phyloP scores from a whole-genome alignment of 495 filamentous ascomycete genomes.

The Tetracladium setigerum region DNA sequence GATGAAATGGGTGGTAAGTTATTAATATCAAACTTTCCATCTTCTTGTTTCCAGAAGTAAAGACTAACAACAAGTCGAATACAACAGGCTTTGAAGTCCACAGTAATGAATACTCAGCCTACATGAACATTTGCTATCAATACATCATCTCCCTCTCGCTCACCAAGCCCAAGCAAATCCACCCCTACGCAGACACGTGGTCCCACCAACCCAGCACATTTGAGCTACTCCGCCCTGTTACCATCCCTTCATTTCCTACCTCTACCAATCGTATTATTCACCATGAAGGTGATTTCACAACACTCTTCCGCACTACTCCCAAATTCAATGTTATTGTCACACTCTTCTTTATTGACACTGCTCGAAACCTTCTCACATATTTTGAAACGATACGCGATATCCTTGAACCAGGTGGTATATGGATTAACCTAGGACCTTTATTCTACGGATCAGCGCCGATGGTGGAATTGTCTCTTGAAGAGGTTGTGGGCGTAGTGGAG shows the following conservation, averaged over 20 bases:
- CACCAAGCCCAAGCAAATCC: slow-evolving; percentile 22
- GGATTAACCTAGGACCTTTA: slow-evolving; percentile 41
- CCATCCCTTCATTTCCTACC: slow-evolving; percentile 28
- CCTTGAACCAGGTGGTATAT: slow-evolving; percentile 31
- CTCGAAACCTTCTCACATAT: slow-evolving; percentile 35
- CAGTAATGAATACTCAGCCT: slow-evolving; percentile 37
- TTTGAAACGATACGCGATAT: slow-evolving; percentile 33
- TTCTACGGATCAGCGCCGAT: slow-evolving; percentile 23
- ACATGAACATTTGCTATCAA: slow-evolving; percentile 33
- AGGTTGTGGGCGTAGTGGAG: slow-evolving; percentile 21
- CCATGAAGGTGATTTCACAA: slow-evolving; percentile 40
- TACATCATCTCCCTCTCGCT: slow-evolving; percentile 15
- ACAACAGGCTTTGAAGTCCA: slow-evolving; percentile 28
- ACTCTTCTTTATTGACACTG: slow-evolving; percentile 45
- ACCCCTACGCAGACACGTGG: slow-evolving; percentile 39
- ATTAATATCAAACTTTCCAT: background rate
- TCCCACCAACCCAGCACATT: slow-evolving; percentile 33
- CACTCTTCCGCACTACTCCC: slow-evolving; percentile 7
- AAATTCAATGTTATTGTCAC: slow-evolving; percentile 36
- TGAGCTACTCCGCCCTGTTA: slow-evolving; percentile 31
- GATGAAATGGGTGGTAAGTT: slow-evolving; percentile 24
- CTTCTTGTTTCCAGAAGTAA: background rate
- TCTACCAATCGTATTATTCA: slow-evolving; percentile 15
- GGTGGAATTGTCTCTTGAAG: slow-evolving; percentile 28
- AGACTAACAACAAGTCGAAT: background rate